phyloP scores from a whole-genome alignment of 306 rosid species.

The Prunus dulcis region DNA sequence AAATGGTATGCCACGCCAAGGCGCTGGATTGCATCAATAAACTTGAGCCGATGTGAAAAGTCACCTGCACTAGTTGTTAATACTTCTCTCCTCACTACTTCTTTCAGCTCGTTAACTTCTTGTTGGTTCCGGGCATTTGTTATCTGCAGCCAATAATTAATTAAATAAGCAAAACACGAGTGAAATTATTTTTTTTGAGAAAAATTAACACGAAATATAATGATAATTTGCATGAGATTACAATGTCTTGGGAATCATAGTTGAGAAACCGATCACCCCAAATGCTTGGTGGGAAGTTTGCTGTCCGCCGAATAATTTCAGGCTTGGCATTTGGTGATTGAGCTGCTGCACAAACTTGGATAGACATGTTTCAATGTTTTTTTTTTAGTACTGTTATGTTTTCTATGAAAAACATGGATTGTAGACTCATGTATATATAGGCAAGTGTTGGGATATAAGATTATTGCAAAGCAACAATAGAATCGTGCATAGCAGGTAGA shows the following conservation, averaged over 20 bases:
- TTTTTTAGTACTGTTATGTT: neutral
- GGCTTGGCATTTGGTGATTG: neutral
- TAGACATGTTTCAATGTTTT: neutral
- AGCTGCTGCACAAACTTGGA: neutral
- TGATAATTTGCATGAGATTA: neutral
- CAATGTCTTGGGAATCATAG: neutral
- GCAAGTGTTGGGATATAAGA: neutral
- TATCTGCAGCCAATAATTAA: neutral
- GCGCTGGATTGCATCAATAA: too few species aligned
- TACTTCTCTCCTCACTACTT: too few species aligned
- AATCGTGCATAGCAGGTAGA: too few species aligned
- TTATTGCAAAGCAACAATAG: too few species aligned
- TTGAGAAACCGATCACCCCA: constrained; percentile 25
- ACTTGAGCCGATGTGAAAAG: too few species aligned
- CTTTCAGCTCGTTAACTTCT: neutral
- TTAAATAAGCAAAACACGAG: neutral
- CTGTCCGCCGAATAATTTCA: constrained; percentile 4
- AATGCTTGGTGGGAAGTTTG: constrained; percentile 21
- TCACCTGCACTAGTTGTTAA: too few species aligned
- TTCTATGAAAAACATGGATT: neutral
- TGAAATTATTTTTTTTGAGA: neutral
- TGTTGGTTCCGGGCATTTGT: neutral
- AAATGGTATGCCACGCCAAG: too few species aligned
- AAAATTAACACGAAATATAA: too few species aligned
- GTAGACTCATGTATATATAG: neutral